Base-by-base conservation (phyloP, 1,139 yeast genomes). In the Debaryomycetaceae sp. region DNA sequence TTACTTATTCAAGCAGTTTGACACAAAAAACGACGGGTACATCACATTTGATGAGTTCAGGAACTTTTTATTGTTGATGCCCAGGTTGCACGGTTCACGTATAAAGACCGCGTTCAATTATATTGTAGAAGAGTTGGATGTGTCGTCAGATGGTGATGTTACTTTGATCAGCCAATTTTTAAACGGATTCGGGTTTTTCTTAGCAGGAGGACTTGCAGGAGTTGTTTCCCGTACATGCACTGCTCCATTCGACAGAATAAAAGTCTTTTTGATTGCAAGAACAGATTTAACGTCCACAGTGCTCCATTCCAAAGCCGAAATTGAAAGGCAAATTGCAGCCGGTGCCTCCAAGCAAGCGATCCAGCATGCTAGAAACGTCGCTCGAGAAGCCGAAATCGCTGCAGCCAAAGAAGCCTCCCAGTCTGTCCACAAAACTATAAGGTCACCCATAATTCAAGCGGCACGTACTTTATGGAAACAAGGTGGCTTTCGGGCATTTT, bases 141-240 rank as follows among this genome's bases (percentile, higher is more conserved):
- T 89, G 35, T 80, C 87, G 3, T 79, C 95, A 0, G 98, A 92
- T 56, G 96, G 97, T 56, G 98, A 91, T 63, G 89, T 89, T 42
- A 83, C 95, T 0, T 72, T 89, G 33, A 82, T 85, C 34, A 83
- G 80, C 55, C 96, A 87, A 48, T 77, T 87, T 40, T 67, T 87
- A 34, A 82, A 83, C 55, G 95, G 97, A 26, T 74, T 88, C 48
- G 97, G 97, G 1, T 92, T 81, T 58, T 92, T 92, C 55, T 63
- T 89, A 29, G 96, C 97, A 1, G 98, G 98, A 29, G 98, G 98
- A 0, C 63, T 91, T 26, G 87, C 97, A 0, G 98, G 98, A 2
- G 98, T 92, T 5, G 85, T 92, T 4, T 88, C 97, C n/a, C 79
- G 98, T 64, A 89, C 98, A 0, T 85, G 95, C 53, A 92, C 98